Evolutionary conservation across 2,329 filamentous ascomycete genomes (phyloP).

Genomic region (Hypocreales sp.): DNA sequence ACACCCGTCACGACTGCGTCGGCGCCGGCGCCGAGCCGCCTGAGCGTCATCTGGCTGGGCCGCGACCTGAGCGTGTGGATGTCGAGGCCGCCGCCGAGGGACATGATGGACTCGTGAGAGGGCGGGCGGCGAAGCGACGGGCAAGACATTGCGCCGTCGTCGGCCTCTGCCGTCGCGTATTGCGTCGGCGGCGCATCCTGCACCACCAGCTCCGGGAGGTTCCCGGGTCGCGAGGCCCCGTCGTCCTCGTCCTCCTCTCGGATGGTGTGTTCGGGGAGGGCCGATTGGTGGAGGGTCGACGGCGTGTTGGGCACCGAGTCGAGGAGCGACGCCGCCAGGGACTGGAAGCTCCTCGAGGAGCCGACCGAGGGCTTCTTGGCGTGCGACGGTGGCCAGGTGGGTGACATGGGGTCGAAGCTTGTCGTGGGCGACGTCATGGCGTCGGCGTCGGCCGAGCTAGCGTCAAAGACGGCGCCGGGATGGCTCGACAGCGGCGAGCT

Average conservation of each 20-base stretch:
- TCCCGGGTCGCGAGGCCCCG: slow-evolving; percentile 4
- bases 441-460: slow-evolving; percentile 41
- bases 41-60: slow-evolving; percentile 56
- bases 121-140: slow-evolving; percentile 44
- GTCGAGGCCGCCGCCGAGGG: slow-evolving; percentile 73
- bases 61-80: slow-evolving; percentile 68
- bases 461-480: slow-evolving; percentile 66
- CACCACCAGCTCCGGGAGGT: slow-evolving; percentile 8
- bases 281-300: slow-evolving; percentile 8
- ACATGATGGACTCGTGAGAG: slow-evolving; percentile 84
- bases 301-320: slow-evolving; percentile 15
- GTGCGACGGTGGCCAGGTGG: slow-evolving; percentile 34
- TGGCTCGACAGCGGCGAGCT: slow-evolving; percentile 68
- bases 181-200: slow-evolving; percentile 17
- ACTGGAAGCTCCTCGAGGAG: slow-evolving; percentile 34
- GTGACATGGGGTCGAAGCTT: slow-evolving; percentile 52
- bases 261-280: slow-evolving; percentile 16
- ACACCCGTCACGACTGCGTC: slow-evolving; percentile 44
- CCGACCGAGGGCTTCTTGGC: slow-evolving; percentile 40
- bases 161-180: slow-evolving; percentile 15
- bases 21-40: slow-evolving; percentile 36
- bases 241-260: slow-evolving; percentile 23
- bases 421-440: slow-evolving; percentile 73
- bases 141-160: slow-evolving; percentile 20
- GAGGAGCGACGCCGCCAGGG: slow-evolving; percentile 14